Percentiles rank a stretch among this genome's conserved stretches.
phyloP scores from a whole-genome alignment of 768 basidiomycete genomes.

The Sistotremastrum niveocremeum region DNA sequence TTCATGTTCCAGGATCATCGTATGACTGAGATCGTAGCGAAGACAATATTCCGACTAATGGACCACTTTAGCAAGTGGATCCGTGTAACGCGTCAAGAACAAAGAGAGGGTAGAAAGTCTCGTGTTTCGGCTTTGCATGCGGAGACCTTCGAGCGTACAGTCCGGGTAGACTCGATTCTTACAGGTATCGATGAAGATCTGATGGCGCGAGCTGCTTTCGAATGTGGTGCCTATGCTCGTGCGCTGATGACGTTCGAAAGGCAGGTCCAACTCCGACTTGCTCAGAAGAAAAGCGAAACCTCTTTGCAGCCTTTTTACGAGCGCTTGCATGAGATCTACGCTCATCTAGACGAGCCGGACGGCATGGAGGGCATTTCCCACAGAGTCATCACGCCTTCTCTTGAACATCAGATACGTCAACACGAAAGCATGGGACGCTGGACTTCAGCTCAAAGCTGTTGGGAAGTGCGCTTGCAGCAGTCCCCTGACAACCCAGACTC shows the following conservation, averaged over 20 bases:
- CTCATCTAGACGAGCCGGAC: conserved; percentile 92
- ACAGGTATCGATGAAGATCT: conserved; percentile 75
- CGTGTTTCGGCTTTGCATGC: conserved; percentile 23
- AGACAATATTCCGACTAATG: conserved; percentile 90
- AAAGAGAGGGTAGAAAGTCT: conserved; percentile 38
- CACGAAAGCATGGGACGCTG: conserved; percentile 95
- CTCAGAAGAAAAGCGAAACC: conserved; percentile 9
- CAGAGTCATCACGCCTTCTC: conserved; percentile 71
- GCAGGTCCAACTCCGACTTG: conserved; percentile 34
- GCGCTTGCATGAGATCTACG: conserved; percentile 88
- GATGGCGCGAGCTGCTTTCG: conserved; percentile 86
- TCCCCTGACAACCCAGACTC: conserved; percentile 79
- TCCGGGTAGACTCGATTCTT: conserved; percentile 66
- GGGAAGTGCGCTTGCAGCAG: conserved; percentile 90
- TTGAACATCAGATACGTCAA: conserved; percentile 94
- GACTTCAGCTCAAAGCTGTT: conserved; percentile 98
- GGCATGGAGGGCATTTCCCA: conserved; percentile 98
- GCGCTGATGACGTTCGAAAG: conserved; percentile 92
- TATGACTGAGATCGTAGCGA: not conserved
- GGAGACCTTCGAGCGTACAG: conserved; percentile 44
- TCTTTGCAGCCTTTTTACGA: conserved; percentile 71
- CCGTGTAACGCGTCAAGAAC: conserved; percentile 56
- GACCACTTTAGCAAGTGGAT: conserved; percentile 92
- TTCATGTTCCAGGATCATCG: not conserved
- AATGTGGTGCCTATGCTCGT: conserved; percentile 89